Evolutionary conservation across 2,329 filamentous ascomycete genomes (phyloP).

Genomic region (Lasiodiplodia sp.): DNA sequence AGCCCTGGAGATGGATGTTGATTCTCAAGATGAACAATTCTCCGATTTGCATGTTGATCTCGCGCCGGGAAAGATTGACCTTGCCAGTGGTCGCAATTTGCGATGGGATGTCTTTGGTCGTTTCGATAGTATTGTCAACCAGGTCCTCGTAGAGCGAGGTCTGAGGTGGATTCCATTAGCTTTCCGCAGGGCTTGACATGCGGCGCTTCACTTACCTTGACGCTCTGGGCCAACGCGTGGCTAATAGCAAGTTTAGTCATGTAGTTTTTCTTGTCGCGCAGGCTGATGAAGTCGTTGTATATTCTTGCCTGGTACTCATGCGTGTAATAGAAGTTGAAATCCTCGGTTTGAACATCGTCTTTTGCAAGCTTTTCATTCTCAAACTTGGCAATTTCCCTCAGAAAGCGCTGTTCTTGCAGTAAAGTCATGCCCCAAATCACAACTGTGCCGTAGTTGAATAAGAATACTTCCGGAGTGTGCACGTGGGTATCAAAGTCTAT

Average conservation of each 20-base stretch:
- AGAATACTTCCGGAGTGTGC: conserved; percentile 91
- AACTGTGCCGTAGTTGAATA: conserved; percentile 97
- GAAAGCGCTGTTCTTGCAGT: conserved; percentile 86
- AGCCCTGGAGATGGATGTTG: conserved; percentile 97
- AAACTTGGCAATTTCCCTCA: conserved; percentile 94
- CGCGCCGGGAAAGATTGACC: conserved; percentile 82
- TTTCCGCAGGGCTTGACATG: neutral
- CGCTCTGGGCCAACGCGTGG: conserved; percentile 92
- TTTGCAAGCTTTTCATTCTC: conserved; percentile 87
- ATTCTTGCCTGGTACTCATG: conserved; percentile 97
- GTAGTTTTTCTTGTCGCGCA: conserved; percentile 93
- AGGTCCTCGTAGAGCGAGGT: conserved; percentile 96
- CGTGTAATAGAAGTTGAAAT: conserved; percentile 99
- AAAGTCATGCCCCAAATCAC: conserved; percentile 98
- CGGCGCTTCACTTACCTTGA: conserved; percentile 68
- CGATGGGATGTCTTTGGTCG: conserved; percentile 89
- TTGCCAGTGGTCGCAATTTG: conserved; percentile 93
- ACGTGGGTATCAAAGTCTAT: conserved; percentile 86
- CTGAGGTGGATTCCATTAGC: conserved; percentile 48
- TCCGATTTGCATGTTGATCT: conserved; percentile 99
- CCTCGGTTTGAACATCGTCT: conserved; percentile 92
- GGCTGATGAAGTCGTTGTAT: conserved; percentile 98
- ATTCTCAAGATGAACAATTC: conserved; percentile 97
- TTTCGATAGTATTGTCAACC: conserved; percentile 90
- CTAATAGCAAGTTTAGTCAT: conserved; percentile 98